These are phyloP conservation scores for Dioscorea dumetorum DNA, from an alignment of 106 monocot genomes.

Conservation along the genomic window DNA sequence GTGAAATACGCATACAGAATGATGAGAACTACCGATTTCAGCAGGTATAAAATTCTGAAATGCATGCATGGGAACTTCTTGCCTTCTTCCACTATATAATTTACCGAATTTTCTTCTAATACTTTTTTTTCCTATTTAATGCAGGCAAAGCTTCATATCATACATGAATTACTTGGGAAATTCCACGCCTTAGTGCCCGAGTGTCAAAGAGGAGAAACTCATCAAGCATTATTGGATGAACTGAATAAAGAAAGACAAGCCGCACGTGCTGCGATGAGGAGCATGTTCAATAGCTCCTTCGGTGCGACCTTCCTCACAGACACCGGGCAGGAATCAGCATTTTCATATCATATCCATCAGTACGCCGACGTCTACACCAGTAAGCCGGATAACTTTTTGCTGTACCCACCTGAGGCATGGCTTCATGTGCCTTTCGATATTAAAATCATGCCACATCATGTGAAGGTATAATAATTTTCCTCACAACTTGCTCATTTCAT, in stretches of 20 bases:
- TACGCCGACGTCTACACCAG: constrained; percentile 97
- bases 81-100: too few relatives aligned
- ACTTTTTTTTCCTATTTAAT: background rate
- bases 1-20: constrained; percentile 84
- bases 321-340: constrained; percentile 90
- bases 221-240: constrained; percentile 41
- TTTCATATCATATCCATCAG: constrained; percentile 91
- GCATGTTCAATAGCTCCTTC: constrained; percentile 74
- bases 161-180: constrained; percentile 88
- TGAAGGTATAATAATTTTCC: constrained; percentile 44
- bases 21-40: constrained; percentile 69
- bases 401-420: constrained; percentile 70
- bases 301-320: constrained; percentile 92
- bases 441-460: constrained; percentile 99
- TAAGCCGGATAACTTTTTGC: constrained; percentile 84
- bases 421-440: constrained; percentile 90
- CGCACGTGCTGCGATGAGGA: constrained; percentile 57
- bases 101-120: background rate
- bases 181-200: constrained; percentile 44
- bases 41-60: constrained; percentile 37
- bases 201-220: constrained; percentile 27
- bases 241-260: constrained; percentile 52
- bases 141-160: constrained; percentile 86
- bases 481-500: background rate
- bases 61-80: background rate